Percentiles rank a stretch among this genome's conserved stretches.
Conservation (phyloP, 495 filamentous ascomycete genomes). For the Chaetomium tenue region DNA sequence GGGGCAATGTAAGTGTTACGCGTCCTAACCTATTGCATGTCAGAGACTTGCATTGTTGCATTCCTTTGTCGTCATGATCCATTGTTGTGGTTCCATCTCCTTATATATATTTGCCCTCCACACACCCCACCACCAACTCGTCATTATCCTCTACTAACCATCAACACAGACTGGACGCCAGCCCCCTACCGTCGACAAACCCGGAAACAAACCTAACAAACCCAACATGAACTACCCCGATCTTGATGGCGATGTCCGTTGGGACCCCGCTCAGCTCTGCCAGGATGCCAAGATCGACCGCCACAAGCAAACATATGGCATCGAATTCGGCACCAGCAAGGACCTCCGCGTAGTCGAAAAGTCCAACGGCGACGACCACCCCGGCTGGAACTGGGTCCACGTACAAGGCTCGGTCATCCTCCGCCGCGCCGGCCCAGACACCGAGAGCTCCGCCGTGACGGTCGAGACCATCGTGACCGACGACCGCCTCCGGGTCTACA, state of each 20-base stretch:
- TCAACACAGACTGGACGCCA: slow-evolving; percentile 7
- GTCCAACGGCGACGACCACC: slow-evolving; percentile 19
- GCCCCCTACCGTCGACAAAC: not conserved
- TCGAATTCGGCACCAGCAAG: slow-evolving; percentile 34
- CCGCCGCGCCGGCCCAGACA: slow-evolving; percentile 31
- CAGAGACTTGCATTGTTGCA: not conserved
- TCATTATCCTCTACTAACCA: not conserved
- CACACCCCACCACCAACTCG: not conserved
- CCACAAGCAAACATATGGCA: slow-evolving; percentile 30
- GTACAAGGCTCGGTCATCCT: slow-evolving; percentile 44
- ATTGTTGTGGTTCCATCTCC: not conserved
- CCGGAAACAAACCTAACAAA: not conserved
- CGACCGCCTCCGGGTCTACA: slow-evolving; percentile 33
- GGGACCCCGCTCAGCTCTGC: slow-evolving; percentile 27
- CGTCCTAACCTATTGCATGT: not conserved
- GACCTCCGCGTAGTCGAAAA: slow-evolving; percentile 35
- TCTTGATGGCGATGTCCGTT: slow-evolving; percentile 23
- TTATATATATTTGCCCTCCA: not conserved
- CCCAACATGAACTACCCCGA: slow-evolving; percentile 31
- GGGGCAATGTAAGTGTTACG: slow-evolving; percentile 31
- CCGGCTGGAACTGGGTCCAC: slow-evolving; percentile 27
- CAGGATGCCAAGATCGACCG: slow-evolving; percentile 33
- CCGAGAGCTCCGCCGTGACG: slow-evolving; percentile 33
- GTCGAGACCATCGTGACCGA: slow-evolving; percentile 43
- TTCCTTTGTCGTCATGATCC: not conserved